These are phyloP conservation scores for Anthostomella pinea DNA, from an alignment of 2,329 filamentous ascomycete species.

Conservation along the genomic window DNA sequence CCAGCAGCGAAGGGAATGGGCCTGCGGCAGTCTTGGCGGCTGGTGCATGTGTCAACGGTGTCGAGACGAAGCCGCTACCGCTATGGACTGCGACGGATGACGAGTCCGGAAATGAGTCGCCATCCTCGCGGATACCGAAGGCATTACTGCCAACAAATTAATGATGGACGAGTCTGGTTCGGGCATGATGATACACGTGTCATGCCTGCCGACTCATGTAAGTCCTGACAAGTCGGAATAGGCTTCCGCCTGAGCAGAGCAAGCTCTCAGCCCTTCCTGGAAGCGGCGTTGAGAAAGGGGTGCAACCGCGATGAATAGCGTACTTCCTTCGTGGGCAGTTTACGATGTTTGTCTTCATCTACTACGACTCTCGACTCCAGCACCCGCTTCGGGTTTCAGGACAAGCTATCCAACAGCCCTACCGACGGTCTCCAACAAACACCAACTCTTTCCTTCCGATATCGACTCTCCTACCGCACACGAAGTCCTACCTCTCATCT, in stretches of 20 bases:
- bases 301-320: too few relatives aligned
- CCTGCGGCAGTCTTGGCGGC: slow-evolving; percentile 80
- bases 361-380: too few relatives aligned
- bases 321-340: too few relatives aligned
- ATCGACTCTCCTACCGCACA: slow-evolving; percentile 23
- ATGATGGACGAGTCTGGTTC: slow-evolving; percentile 16
- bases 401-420: background rate
- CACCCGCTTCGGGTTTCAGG: too few relatives aligned
- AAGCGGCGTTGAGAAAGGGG: slow-evolving; percentile 2
- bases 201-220: slow-evolving; percentile 21
- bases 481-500: slow-evolving; percentile 17
- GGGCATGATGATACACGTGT: slow-evolving; percentile 27
- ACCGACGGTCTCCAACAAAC: slow-evolving; percentile 7
- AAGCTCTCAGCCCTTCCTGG: slow-evolving; percentile 3
- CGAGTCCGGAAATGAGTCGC: slow-evolving; percentile 2
- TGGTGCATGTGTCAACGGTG: slow-evolving; percentile 86
- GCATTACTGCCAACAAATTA: slow-evolving; percentile 5
- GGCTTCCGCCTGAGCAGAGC: background rate
- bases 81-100: slow-evolving; percentile 15
- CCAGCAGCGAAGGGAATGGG: slow-evolving; percentile 82
- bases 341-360: too few relatives aligned
- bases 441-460: slow-evolving; percentile 7
- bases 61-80: slow-evolving; percentile 60
- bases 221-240: slow-evolving; percentile 6
- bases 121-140: too few relatives aligned